phyloP scores from a whole-genome alignment of 1,284 basidiomycete genomes.

The Mrakiaceae sp. region DNA sequence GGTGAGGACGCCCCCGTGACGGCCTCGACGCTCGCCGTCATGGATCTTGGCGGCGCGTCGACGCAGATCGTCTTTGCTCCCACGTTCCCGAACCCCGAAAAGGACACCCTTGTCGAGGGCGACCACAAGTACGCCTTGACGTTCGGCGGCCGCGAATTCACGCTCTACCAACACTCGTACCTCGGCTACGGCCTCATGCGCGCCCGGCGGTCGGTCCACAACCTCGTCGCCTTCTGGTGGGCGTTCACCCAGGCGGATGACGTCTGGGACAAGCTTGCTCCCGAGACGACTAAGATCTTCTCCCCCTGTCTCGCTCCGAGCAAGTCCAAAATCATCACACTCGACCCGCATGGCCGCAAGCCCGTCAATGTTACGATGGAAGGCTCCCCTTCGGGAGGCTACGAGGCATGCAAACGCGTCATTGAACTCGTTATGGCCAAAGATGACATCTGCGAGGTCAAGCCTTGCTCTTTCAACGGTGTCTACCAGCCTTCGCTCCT shows the following conservation, averaged over 20 bases:
- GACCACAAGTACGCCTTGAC: slow-evolving; percentile 86
- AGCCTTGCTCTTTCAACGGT: slow-evolving; percentile 92
- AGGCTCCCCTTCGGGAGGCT: slow-evolving; percentile 61
- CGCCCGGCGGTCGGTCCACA: slow-evolving; percentile 74
- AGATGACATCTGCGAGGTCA: slow-evolving; percentile 80
- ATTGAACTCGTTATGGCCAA: slow-evolving; percentile 91
- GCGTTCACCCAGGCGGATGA: slow-evolving; percentile 35
- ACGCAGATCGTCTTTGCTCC: slow-evolving; percentile 69
- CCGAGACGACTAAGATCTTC: slow-evolving; percentile 31
- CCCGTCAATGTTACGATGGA: slow-evolving; percentile 64
- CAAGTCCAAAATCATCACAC: slow-evolving; percentile 51
- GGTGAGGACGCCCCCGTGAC: slow-evolving; percentile 39
- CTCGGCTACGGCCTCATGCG: slow-evolving; percentile 93
- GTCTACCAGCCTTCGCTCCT: slow-evolving; percentile 94
- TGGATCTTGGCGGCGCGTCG: slow-evolving; percentile 93
- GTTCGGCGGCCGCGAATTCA: slow-evolving; percentile 59
- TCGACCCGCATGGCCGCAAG: slow-evolving; percentile 50
- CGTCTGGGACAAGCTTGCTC: slow-evolving; percentile 36
- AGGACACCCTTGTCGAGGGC: slow-evolving; percentile 50
- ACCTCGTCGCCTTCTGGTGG: slow-evolving; percentile 77
- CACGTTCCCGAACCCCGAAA: slow-evolving; percentile 38
- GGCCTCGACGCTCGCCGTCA: slow-evolving; percentile 69
- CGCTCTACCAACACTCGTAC: slow-evolving; percentile 89
- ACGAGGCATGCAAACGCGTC: slow-evolving; percentile 72
- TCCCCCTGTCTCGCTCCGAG: slow-evolving; percentile 75